These are phyloP conservation scores for Cardiosporidium cionae DNA, from an alignment of 169 alveolate species.

Conservation along the genomic window DNA sequence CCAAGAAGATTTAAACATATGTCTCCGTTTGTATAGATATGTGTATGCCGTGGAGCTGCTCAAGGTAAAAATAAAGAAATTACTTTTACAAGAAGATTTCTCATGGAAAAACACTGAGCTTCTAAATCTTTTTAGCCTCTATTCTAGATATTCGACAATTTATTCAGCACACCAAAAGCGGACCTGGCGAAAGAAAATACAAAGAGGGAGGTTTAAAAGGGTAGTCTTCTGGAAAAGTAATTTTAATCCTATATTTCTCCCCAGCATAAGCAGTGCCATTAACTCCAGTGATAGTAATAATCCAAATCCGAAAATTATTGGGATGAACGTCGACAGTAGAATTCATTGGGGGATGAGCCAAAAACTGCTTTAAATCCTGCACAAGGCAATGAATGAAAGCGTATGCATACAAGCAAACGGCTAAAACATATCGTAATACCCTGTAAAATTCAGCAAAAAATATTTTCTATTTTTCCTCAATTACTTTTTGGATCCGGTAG, in stretches of 20 bases:
- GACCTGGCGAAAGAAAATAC: conserved; percentile 58
- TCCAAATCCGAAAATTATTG: conserved; percentile 57
- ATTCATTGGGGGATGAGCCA: conserved; percentile 56
- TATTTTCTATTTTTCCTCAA: too few species aligned
- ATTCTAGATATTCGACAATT: not conserved
- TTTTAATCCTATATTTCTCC: conserved; percentile 56
- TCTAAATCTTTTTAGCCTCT: not conserved
- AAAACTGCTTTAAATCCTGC: conserved; percentile 44
- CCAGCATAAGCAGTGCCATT: conserved; percentile 60
- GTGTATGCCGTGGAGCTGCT: conserved; percentile 68
- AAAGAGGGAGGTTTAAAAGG: conserved; percentile 71
- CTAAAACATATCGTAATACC: too few species aligned
- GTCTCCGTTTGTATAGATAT: conserved; percentile 73
- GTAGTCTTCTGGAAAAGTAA: conserved; percentile 62
- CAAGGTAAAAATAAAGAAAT: not conserved
- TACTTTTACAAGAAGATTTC: not conserved
- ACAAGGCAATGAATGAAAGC: not conserved
- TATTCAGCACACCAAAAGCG: not conserved
- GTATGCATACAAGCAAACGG: too few species aligned
- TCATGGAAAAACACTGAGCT: not conserved
- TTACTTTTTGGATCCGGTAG: too few species aligned
- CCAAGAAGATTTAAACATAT: conserved; percentile 66
- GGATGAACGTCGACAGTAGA: conserved; percentile 61
- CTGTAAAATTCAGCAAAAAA: too few species aligned
- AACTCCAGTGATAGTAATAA: conserved; percentile 53